These are phyloP conservation scores for Botrytis squamosa DNA, from an alignment of 2,329 filamentous ascomycete genomes.

Conservation along the genomic window DNA sequence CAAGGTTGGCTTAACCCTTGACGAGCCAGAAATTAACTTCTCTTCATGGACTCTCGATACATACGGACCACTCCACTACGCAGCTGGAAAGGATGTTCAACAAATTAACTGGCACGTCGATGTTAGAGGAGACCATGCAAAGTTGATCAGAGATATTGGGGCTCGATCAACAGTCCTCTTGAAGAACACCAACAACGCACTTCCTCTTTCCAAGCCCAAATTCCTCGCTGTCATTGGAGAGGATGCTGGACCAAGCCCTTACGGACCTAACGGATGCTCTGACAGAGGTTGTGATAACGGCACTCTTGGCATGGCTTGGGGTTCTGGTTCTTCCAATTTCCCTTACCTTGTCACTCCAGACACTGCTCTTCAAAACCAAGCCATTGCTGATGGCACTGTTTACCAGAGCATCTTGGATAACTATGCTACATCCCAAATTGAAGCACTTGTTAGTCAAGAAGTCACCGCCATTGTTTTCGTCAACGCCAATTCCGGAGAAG, in stretches of 20 bases:
- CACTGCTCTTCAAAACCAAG: constrained; percentile 65
- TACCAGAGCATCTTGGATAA: constrained; percentile 69
- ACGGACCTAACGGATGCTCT: constrained; percentile 49
- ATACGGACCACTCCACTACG: constrained; percentile 21
- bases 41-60: constrained; percentile 82
- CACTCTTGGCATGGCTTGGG: constrained; percentile 75
- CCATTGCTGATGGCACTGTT: constrained; percentile 56
- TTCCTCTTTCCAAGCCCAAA: constrained; percentile 78
- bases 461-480: constrained; percentile 82
- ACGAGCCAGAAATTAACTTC: constrained; percentile 66
- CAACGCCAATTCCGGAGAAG: constrained; percentile 83
- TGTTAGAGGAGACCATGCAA: constrained; percentile 72
- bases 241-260: constrained; percentile 72
- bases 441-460: constrained; percentile 58
- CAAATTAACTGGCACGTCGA: constrained; percentile 80
- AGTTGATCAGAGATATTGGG: constrained; percentile 71
- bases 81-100: constrained; percentile 59
- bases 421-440: constrained; percentile 65
- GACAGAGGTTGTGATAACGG: constrained; percentile 63
- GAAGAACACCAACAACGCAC: constrained; percentile 71
- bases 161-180: constrained; percentile 82
- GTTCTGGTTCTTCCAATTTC: constrained; percentile 70
- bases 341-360: constrained; percentile 78
- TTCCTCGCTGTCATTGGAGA: constrained; percentile 77
- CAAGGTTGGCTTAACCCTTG: constrained; percentile 59